phyloP scores from a whole-genome alignment of 495 filamentous ascomycete genomes.

The Penicillium subrubescens region DNA sequence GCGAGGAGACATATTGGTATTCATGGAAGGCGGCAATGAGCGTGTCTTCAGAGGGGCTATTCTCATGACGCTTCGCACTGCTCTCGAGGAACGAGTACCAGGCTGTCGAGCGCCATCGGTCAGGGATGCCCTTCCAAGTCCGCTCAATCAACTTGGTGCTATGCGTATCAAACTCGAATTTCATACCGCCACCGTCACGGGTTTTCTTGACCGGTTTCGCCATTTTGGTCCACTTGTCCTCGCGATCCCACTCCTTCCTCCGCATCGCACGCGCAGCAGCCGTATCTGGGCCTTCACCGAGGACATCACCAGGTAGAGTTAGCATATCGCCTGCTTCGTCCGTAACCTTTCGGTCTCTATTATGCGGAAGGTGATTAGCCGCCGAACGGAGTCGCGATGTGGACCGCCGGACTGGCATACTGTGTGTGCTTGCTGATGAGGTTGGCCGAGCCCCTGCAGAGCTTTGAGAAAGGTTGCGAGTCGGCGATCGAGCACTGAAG shows the following conservation, averaged over 20 bases:
- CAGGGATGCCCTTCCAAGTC: constrained; percentile 97
- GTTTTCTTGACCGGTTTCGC: constrained; percentile 63
- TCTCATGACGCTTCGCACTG: constrained; percentile 67
- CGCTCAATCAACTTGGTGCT: constrained; percentile 86
- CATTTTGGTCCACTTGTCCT: constrained; percentile 98
- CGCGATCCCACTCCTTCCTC: constrained; percentile 77
- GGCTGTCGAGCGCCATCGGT: constrained; percentile 89
- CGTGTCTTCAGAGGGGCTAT: constrained; percentile 65
- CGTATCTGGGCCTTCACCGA: constrained; percentile 55
- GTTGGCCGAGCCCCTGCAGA: constrained; percentile 34
- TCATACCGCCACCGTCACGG: constrained; percentile 75
- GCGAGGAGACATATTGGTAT: constrained; percentile 69
- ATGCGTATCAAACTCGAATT: constrained; percentile 83
- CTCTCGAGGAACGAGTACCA: constrained; percentile 93
- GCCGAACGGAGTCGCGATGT: constrained; percentile 60
- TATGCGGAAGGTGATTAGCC: constrained; percentile 75
- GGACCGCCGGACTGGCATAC: constrained; percentile 39
- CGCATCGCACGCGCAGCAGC: constrained; percentile 61
- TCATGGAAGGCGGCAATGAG: constrained; percentile 70
- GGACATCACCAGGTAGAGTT: constrained; percentile 68
- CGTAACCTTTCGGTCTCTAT: constrained; percentile 70
- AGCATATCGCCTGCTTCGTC: constrained; percentile 93
- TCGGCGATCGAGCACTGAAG: constrained; percentile 58
- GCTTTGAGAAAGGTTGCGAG: constrained; percentile 41
- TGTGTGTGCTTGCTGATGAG: constrained; percentile 52